These are phyloP conservation scores for Sanguinoderma infundibulare DNA, from an alignment of 1,284 basidiomycete genomes.

Conservation along the genomic window DNA sequence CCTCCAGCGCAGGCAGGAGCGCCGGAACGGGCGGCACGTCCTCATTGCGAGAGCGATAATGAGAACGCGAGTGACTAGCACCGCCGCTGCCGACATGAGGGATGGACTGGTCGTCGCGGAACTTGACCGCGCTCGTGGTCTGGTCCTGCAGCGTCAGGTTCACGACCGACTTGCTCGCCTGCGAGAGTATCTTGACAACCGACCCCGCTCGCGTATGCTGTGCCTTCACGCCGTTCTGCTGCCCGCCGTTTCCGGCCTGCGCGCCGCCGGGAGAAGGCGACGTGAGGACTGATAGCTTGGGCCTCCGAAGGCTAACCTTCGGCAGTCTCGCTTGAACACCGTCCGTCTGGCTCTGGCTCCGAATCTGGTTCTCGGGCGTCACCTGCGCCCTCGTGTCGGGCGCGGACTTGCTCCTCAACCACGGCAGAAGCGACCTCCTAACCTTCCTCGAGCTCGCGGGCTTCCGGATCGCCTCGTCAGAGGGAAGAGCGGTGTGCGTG, in stretches of 20 bases:
- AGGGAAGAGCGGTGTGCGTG: constrained; percentile 31
- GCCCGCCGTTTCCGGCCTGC: background rate
- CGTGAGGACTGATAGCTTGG: constrained; percentile 17
- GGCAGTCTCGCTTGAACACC: background rate
- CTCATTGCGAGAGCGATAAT: background rate
- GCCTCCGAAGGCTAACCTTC: constrained; percentile 5
- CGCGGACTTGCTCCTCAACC: constrained; percentile 16
- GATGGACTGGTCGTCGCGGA: constrained; percentile 2
- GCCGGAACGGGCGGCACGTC: background rate
- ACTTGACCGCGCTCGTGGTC: background rate
- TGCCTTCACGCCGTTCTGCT: background rate
- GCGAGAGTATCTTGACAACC: constrained; percentile 12
- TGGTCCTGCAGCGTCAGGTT: background rate
- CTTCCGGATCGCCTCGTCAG: constrained; percentile 31
- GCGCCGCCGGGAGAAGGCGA: background rate
- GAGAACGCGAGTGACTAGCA: background rate
- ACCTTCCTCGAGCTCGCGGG: constrained; percentile 11
- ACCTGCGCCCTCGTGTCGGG: constrained; percentile 4
- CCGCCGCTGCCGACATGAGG: background rate
- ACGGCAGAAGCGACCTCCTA: constrained; percentile 14
- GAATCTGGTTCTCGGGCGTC: constrained; percentile 11
- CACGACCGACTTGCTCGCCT: constrained; percentile 2
- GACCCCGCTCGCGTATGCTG: constrained; percentile 10
- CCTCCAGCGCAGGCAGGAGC: constrained; percentile 25
- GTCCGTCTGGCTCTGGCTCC: background rate